Percentiles rank a stretch among this genome's conserved stretches.
These are phyloP conservation scores for Ostreobium quekettii DNA, from an alignment of 139 green algal genomes.

Conservation along the genomic window DNA sequence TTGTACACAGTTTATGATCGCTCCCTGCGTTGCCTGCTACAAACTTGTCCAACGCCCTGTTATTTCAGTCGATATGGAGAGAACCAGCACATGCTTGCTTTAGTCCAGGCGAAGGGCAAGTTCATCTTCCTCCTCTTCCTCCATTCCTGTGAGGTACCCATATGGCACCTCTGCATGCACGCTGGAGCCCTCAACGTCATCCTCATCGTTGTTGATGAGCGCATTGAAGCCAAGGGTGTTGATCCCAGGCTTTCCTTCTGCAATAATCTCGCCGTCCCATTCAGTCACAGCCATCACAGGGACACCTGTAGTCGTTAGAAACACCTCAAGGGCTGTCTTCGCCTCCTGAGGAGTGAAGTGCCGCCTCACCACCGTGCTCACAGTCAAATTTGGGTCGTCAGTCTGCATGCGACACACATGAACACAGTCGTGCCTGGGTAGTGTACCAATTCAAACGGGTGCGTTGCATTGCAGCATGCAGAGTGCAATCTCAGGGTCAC, in stretches of 20 bases:
- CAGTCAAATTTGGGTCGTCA: not conserved
- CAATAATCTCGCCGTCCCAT: slow-evolving; percentile 28
- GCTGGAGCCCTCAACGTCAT: slow-evolving; percentile 20
- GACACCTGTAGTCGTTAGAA: slow-evolving; percentile 7
- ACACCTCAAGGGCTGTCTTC: slow-evolving; percentile 12
- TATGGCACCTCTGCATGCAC: slow-evolving; percentile 63
- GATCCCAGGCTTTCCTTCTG: slow-evolving; percentile 35
- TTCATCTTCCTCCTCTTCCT: too few relatives aligned
- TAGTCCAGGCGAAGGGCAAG: too few relatives aligned
- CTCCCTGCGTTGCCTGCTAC: too few relatives aligned
- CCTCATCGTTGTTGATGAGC: slow-evolving; percentile 52
- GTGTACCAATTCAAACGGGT: too few relatives aligned
- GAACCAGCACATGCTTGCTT: too few relatives aligned
- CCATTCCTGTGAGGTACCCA: slow-evolving; percentile 60
- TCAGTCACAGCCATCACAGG: slow-evolving; percentile 17
- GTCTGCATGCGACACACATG: not conserved
- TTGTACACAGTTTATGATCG: too few relatives aligned
- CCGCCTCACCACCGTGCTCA: not conserved
- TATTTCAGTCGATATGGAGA: too few relatives aligned
- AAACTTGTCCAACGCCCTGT: too few relatives aligned
- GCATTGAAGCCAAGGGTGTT: slow-evolving; percentile 45
- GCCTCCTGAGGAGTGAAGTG: slow-evolving; percentile 27
- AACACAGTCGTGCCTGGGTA: too few relatives aligned
- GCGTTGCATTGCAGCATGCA: too few relatives aligned
- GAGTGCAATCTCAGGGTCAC: too few relatives aligned